Conservation (phyloP, 257 asterid genomes). For the Penstemon newberryi region DNA sequence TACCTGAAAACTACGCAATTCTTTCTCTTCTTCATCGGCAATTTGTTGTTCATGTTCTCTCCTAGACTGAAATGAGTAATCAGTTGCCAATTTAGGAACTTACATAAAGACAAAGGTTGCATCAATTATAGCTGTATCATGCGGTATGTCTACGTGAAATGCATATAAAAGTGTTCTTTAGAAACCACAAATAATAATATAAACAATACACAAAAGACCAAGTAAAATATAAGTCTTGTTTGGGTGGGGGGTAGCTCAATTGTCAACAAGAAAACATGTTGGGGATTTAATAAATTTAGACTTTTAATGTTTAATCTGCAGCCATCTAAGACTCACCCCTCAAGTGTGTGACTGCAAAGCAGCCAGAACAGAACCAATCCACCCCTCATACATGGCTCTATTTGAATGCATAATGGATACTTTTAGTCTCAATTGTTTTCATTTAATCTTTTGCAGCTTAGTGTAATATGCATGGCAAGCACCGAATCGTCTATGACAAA, state of each 20-base stretch:
- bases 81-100: constrained; percentile 30
- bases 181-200: too few relatives aligned
- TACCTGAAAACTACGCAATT: constrained; percentile 84
- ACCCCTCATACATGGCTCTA: constrained; percentile 1
- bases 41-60: constrained; percentile 73
- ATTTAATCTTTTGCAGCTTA: constrained; percentile 1
- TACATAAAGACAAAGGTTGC: constrained; percentile 1
- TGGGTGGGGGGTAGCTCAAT: too few relatives aligned
- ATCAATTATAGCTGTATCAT: constrained; percentile 9
- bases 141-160: constrained; percentile 21
- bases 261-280: background rate
- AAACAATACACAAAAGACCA: background rate
- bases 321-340: background rate
- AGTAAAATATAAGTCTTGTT: background rate
- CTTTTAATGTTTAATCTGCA: background rate
- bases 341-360: too few relatives aligned
- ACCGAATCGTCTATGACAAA: background rate
- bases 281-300: constrained; percentile 5
- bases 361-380: background rate
- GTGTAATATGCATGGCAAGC: background rate
- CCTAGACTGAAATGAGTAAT: constrained; percentile 58
- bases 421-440: background rate
- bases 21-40: constrained; percentile 79
- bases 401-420: constrained; percentile 5
- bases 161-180: constrained; percentile 18